These are phyloP conservation scores for Lachnum nothofagi DNA, from an alignment of 2,329 filamentous ascomycete genomes.

Conservation along the genomic window DNA sequence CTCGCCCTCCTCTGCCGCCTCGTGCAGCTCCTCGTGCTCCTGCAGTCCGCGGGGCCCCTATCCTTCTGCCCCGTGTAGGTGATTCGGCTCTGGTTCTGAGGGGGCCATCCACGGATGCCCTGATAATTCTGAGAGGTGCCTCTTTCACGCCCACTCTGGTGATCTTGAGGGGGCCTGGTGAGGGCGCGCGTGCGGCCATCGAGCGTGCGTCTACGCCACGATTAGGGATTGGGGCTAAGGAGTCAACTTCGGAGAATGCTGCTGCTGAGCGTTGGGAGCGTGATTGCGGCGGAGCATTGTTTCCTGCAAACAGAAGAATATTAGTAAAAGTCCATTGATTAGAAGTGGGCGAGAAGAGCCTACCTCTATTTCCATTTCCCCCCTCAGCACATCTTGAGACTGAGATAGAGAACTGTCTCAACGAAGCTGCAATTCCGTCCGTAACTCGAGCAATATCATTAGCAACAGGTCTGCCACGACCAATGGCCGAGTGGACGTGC, in stretches of 20 bases:
- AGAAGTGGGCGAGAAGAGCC: not conserved
- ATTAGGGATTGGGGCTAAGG: constrained; percentile 21
- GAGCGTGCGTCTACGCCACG: constrained; percentile 32
- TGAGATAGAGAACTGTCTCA: constrained; percentile 32
- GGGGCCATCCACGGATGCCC: too few relatives aligned
- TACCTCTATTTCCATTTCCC: constrained; percentile 14
- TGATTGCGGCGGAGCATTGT: constrained; percentile 4
- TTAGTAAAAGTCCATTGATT: not conserved
- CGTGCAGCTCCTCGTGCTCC: not conserved
- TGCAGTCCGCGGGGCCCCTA: not conserved
- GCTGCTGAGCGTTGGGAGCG: constrained; percentile 21
- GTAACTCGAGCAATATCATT: constrained; percentile 27
- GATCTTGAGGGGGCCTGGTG: constrained; percentile 18
- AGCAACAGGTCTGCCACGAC: constrained; percentile 26
- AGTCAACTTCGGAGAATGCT: constrained; percentile 28
- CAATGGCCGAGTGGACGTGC: constrained; percentile 32
- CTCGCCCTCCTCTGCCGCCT: constrained; percentile 10
- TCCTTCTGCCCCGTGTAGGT: too few relatives aligned
- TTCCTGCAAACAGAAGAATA: not conserved
- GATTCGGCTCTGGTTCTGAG: too few relatives aligned
- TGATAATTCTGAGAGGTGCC: too few relatives aligned
- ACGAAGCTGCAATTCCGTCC: constrained; percentile 31
- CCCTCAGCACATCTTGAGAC: constrained; percentile 21
- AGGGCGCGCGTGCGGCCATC: constrained; percentile 29
- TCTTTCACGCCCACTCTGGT: not conserved